Conservation (phyloP, 2,329 filamentous ascomycete species). For the Periconia macrospinosa region DNA sequence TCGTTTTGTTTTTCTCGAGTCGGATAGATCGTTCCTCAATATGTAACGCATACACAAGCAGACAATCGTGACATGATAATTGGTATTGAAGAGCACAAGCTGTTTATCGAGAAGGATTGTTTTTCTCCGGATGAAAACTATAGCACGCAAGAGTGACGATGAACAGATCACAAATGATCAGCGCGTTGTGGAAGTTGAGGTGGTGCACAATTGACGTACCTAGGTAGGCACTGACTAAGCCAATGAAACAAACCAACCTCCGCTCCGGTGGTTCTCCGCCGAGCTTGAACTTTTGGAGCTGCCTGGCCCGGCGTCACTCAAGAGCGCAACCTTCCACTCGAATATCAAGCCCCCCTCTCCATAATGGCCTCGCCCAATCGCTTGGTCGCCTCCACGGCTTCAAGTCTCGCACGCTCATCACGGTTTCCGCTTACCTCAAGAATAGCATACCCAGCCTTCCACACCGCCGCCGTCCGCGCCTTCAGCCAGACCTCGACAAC, state of each 20-base stretch:
- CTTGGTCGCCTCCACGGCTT: slow-evolving; percentile 34
- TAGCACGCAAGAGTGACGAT: too few relatives aligned
- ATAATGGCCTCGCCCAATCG: slow-evolving; percentile 40
- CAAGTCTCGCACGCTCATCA: slow-evolving; percentile 27
- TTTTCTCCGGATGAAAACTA: too few relatives aligned
- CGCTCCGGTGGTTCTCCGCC: not conserved
- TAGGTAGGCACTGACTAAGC: not conserved
- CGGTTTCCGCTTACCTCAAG: slow-evolving; percentile 17
- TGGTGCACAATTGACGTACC: too few relatives aligned
- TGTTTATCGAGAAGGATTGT: too few relatives aligned
- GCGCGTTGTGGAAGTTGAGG: too few relatives aligned
- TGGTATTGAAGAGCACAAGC: too few relatives aligned
- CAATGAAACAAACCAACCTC: not conserved
- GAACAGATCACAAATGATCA: too few relatives aligned
- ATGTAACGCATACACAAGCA: too few relatives aligned
- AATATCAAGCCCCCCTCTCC: not conserved
- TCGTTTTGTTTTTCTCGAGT: too few relatives aligned
- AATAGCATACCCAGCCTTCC: slow-evolving; percentile 16
- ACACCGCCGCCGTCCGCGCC: slow-evolving; percentile 22
- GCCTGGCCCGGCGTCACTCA: not conserved
- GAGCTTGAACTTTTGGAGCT: not conserved
- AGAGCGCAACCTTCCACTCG: not conserved
- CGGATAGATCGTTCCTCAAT: too few relatives aligned
- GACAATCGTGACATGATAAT: too few relatives aligned
- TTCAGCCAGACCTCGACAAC: slow-evolving; percentile 33